Evolutionary conservation across 805 yeast species (phyloP), one percentile per base, ranked within the genome.

Genomic region (Ogataea trehalophila): DNA sequence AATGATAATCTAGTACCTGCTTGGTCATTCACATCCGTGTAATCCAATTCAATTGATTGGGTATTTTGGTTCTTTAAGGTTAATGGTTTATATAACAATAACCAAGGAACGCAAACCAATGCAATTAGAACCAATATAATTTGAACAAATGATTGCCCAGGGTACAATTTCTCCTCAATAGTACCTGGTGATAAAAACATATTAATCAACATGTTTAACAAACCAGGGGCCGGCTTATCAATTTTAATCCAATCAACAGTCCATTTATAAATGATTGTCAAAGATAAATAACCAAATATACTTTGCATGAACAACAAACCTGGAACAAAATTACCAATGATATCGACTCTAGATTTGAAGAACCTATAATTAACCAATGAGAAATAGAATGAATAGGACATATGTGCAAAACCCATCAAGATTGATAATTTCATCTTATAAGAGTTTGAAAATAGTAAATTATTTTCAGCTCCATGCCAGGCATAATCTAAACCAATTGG

Each of bases 401-500:
- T 85, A 62, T 85, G 91, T 41, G 76, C 68, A 60, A 79, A 84
- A 23, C 91, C 91, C 86, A 85, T 81, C 48, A 85, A 68, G 50
- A 85, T 80, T 1, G 90, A 84, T 48, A 85, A 66, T 56, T 85
- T 85, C 91, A 85, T 85, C 64, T 85, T 85, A 65, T 81, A 83
- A 0, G 90, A 84, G 61, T 85, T 85, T 31, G 86, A 71, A 62
- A 85, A 85, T 43, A 85, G 64, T 47, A 85, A 68, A 33, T 79
- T 81, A 60, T 84, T 85, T 50, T 85, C 91, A 33, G 89, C 69
- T n/a, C 89, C 89, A 61, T 85, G 91, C 91, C 91, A 85, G 15
- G 78, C 80, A 65, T 80, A 77, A 66, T 85, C 91, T 43, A 84
- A 63, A 48, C 91, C 91, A 47, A 82, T 66, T 26, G 79, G 69